Base-by-base conservation (phyloP, 176 grass and related monocot species). In the Lolium rigidum region DNA sequence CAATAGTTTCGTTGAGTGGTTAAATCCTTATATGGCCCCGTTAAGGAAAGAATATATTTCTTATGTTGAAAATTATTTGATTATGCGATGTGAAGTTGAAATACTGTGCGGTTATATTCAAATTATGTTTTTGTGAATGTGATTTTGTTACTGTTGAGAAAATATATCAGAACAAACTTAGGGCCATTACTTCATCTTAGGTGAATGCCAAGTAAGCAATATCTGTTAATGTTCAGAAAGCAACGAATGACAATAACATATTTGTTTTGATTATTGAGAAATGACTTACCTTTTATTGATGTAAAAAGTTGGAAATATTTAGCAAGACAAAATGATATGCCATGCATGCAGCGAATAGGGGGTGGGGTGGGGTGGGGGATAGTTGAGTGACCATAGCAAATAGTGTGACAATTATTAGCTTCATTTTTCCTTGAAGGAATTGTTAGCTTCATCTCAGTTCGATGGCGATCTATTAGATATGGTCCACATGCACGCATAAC, bases 371-470 rank as follows among this genome's bases (percentile, higher is more conserved):
- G n/a, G n/a, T n/a, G n/a, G n/a, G n/a, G 26, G 26, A 28, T 28
- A 28, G 26, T 24, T 64, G 47, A 17, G 74, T 88, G 14, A 15
- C 1, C 80, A 17, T 71, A 54, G 63, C 62, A 83, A 88, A 78
- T 72, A 71, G 0, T 7, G 44, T 13, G 38, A 37, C 20, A 25
- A 24, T 24, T 11, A 1, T 51, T 41, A 28, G 26, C 26, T 28
- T 28, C 26, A 28, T 28, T 28, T 28, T 28, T 28, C 26, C 26
- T 28, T 28, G 26, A 28, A 28, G 26, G 26, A 28, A 28, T 28
- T 28, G 26, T 28, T 28, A 28, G 26, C 26, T 28, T 28, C 26
- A 28, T 28, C 26, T 28, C 26, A 2, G 26, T 28, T 28, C 26
- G 26, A 28, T 28, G 26, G 26, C 26, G 26, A 28, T 28, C 26